These are phyloP conservation scores for Hyaloperonospora arabidopsidis DNA, from an alignment of 352 stramenopile species.

Conservation along the genomic window DNA sequence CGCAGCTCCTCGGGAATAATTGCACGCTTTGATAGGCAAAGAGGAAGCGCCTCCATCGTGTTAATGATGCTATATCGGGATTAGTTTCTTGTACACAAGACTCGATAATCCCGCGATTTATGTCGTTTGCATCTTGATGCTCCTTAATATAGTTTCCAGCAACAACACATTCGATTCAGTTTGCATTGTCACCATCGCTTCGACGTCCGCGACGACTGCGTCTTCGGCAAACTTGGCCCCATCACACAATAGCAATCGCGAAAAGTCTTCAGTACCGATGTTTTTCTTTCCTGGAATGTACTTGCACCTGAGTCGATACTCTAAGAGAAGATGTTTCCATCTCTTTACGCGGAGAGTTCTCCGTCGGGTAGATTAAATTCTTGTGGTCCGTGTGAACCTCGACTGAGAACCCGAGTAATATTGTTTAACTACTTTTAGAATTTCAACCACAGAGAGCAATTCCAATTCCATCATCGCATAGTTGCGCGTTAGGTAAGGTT, in stretches of 20 bases:
- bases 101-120: background rate
- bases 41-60: background rate
- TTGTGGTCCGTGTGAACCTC: constrained; percentile 7
- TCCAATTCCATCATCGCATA: constrained; percentile 10
- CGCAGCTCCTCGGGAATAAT: background rate
- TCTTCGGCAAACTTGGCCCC: constrained; percentile 1
- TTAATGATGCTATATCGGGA: background rate
- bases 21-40: background rate
- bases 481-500: background rate
- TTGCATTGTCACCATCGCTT: background rate
- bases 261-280: constrained; percentile 10
- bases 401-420: constrained; percentile 8
- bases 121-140: constrained; percentile 3
- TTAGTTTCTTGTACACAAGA: background rate
- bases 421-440: constrained; percentile 7
- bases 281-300: constrained; percentile 5
- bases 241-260: constrained; percentile 1
- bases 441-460: constrained; percentile 2
- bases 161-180: constrained; percentile 7
- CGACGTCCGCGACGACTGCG: no score
- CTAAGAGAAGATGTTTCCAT: constrained; percentile 1
- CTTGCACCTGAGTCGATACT: constrained; percentile 2
- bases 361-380: no score
- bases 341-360: constrained; percentile 3
- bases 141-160: constrained; percentile 6